Evolutionary conservation across 768 basidiomycete genomes (phyloP).

Genomic region (Austroboletus festivus): DNA sequence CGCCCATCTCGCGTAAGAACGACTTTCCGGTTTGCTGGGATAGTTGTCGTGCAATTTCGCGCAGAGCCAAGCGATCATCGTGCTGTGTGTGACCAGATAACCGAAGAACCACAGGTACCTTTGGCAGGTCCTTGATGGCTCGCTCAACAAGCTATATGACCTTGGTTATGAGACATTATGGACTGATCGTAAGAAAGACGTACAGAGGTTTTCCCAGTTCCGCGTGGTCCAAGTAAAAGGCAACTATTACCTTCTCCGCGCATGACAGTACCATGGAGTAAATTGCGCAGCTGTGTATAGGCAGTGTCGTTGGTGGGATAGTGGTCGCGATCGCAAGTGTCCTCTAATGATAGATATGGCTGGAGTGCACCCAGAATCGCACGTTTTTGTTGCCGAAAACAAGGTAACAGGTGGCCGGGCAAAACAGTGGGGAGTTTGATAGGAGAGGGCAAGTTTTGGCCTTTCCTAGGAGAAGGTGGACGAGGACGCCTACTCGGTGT

Average conservation of each 20-base stretch:
- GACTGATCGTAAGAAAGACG: constrained; percentile 3
- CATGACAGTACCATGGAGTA: constrained; percentile 70
- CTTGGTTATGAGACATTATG: constrained; percentile 2
- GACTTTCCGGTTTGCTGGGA: constrained; percentile 68
- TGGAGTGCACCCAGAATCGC: constrained; percentile 49
- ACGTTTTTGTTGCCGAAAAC: constrained; percentile 55
- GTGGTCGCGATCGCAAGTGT: constrained; percentile 33
- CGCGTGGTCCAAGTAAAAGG: constrained; percentile 78
- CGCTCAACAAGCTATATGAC: constrained; percentile 54
- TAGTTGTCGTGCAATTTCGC: constrained; percentile 87
- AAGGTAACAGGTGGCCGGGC: constrained; percentile 43
- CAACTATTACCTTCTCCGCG: constrained; percentile 95
- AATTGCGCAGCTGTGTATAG: constrained; percentile 52
- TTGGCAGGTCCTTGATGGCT: constrained; percentile 46
- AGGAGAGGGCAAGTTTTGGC: constrained; percentile 6
- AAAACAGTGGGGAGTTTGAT: constrained; percentile 28
- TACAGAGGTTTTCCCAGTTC: constrained; percentile 83
- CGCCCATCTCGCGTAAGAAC: constrained; percentile 39
- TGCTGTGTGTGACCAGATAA: constrained; percentile 84
- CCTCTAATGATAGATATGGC: constrained; percentile 21
- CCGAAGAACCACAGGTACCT: constrained; percentile 67
- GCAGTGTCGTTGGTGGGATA: constrained; percentile 50
- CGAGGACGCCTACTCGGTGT: constrained; percentile 16
- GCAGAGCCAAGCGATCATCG: constrained; percentile 86
- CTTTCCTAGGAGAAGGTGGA: constrained; percentile 16